Evolutionary conservation across 768 basidiomycete species (phyloP).

Genomic region (Hypsizygus marmoreus): DNA sequence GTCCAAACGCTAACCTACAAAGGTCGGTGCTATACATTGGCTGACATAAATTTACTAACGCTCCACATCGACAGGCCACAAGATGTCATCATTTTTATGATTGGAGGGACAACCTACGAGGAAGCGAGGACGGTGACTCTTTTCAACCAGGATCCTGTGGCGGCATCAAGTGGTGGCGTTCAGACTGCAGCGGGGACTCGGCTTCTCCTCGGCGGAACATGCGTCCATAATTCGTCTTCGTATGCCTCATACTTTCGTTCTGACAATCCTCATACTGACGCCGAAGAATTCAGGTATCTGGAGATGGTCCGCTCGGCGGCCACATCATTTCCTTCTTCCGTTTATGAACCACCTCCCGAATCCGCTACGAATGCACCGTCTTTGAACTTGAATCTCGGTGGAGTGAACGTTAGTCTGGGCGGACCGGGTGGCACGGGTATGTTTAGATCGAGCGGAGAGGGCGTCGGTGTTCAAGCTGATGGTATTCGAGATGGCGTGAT

Average conservation of each 20-base stretch:
- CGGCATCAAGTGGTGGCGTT: slow-evolving; percentile 46
- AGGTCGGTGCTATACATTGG: slow-evolving; percentile 42
- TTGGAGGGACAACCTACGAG: slow-evolving; percentile 96
- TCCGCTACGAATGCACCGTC: slow-evolving; percentile 71
- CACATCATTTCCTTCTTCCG: slow-evolving; percentile 57
- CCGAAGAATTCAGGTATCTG: slow-evolving; percentile 65
- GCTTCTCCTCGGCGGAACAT: slow-evolving; percentile 90
- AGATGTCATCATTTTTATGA: slow-evolving; percentile 95
- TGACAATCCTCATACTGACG: slow-evolving; percentile 11
- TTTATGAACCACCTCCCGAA: slow-evolving; percentile 78
- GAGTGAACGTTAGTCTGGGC: slow-evolving; percentile 93
- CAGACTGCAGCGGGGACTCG: slow-evolving; percentile 64
- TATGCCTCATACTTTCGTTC: slow-evolving; percentile 34
- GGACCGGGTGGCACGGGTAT: slow-evolving; percentile 81
- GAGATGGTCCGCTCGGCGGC: slow-evolving; percentile 85
- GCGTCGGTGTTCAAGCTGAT: slow-evolving; percentile 76
- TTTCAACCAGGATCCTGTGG: slow-evolving; percentile 78
- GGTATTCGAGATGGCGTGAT: slow-evolving; percentile 88
- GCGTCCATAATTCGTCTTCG: slow-evolving; percentile 93
- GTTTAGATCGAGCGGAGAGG: slow-evolving; percentile 79
- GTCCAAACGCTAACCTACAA: slow-evolving; percentile 70
- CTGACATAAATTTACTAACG: background rate
- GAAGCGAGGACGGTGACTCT: slow-evolving; percentile 86
- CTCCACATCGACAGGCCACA: slow-evolving; percentile 65
- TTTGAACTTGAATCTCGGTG: slow-evolving; percentile 90